Percentiles rank a stretch among this genome's conserved stretches.
Conservation (phyloP, 129 eudicot genomes). For the Chrysanthemum makinoi region DNA sequence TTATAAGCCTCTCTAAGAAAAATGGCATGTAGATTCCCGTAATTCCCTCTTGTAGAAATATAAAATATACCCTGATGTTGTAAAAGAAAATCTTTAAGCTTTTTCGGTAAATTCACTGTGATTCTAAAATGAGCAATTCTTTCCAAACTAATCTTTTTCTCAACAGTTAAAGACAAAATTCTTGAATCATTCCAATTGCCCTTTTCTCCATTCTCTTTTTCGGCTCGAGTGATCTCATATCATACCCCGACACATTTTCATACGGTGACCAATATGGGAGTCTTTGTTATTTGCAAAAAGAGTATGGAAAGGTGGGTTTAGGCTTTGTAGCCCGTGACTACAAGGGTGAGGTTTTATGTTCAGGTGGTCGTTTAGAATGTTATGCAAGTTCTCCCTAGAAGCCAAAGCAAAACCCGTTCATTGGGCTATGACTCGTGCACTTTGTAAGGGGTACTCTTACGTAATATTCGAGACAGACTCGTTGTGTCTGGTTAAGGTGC, state of each 20-base stretch:
- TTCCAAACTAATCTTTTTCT: slow-evolving; percentile 82
- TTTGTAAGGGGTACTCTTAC: too few relatives aligned
- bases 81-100: slow-evolving; percentile 73
- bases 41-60: slow-evolving; percentile 82
- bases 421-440: too few relatives aligned
- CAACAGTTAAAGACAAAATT: slow-evolving; percentile 66
- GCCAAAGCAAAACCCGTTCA: too few relatives aligned
- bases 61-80: slow-evolving; percentile 95
- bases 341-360: too few relatives aligned
- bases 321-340: too few relatives aligned
- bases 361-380: too few relatives aligned
- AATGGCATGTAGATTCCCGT: slow-evolving; percentile 81
- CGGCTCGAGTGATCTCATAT: slow-evolving; percentile 83
- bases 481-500: too few relatives aligned
- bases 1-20: slow-evolving; percentile 80
- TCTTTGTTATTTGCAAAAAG: slow-evolving; percentile 92
- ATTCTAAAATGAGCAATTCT: slow-evolving; percentile 87
- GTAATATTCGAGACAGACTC: too few relatives aligned
- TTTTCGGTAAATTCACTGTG: slow-evolving; percentile 76
- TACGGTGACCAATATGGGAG: slow-evolving; percentile 96
- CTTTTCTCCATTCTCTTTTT: slow-evolving; percentile 86
- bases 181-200: slow-evolving; percentile 87
- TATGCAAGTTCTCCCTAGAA: too few relatives aligned
- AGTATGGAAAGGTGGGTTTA: too few relatives aligned
- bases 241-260: slow-evolving; percentile 72